Percentiles rank a stretch among this genome's conserved stretches.
phyloP scores from a whole-genome alignment of 176 grass and related monocot species.

The Alopecurus myosuroides region DNA sequence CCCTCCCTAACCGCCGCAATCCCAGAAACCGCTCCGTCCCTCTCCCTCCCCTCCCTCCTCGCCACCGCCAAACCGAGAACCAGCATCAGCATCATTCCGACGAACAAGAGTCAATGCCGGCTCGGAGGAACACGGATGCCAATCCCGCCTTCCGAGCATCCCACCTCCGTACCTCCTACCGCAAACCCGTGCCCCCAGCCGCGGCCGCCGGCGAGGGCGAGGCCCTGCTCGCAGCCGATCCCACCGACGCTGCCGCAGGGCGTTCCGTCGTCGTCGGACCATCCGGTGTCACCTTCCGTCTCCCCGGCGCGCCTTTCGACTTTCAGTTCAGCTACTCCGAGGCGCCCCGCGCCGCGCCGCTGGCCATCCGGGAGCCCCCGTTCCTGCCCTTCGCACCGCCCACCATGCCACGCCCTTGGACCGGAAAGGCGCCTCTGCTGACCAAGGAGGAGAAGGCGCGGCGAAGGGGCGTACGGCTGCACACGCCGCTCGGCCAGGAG shows the following conservation, averaged over 20 bases:
- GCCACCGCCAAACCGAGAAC: slow-evolving; percentile 17
- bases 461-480: slow-evolving; percentile 63
- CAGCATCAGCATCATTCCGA: neutral
- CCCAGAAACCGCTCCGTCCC: slow-evolving; percentile 28
- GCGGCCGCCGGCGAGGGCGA: slow-evolving; percentile 36
- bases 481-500: slow-evolving; percentile 65
- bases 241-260: slow-evolving; percentile 34
- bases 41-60: neutral
- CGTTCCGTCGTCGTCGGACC: slow-evolving; percentile 67
- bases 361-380: slow-evolving; percentile 93
- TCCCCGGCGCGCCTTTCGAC: slow-evolving; percentile 85
- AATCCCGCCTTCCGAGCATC: slow-evolving; percentile 49
- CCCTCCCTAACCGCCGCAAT: slow-evolving; percentile 38
- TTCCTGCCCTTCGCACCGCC: slow-evolving; percentile 96
- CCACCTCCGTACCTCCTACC: slow-evolving; percentile 72
- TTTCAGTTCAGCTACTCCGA: slow-evolving; percentile 99
- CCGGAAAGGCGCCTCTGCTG: slow-evolving; percentile 84
- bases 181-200: slow-evolving; percentile 60
- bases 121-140: neutral
- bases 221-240: slow-evolving; percentile 50
- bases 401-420: slow-evolving; percentile 96
- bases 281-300: slow-evolving; percentile 69
- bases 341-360: slow-evolving; percentile 62
- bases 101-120: neutral
- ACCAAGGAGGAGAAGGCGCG: slow-evolving; percentile 95